Conservation (phyloP, 139 green algal species). For the Tetraselmis chui region DNA sequence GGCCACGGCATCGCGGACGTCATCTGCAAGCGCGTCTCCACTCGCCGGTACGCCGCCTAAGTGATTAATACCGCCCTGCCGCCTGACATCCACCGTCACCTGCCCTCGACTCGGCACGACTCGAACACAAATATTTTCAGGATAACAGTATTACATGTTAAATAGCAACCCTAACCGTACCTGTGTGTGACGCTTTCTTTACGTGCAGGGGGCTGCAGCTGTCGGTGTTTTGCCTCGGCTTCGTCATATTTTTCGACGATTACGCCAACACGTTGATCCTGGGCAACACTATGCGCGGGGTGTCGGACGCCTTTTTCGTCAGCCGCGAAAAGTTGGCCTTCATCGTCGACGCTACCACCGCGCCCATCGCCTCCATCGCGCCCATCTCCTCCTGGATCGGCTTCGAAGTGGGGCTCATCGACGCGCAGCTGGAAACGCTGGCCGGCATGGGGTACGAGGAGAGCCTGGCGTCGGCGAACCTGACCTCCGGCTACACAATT, state of each 20-base stretch:
- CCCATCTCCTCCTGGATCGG: conserved; percentile 24
- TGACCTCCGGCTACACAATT: conserved; percentile 12
- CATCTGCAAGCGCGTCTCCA: conserved; percentile 8
- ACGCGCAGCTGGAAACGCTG: conserved; percentile 3
- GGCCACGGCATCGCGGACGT: conserved; percentile 12
- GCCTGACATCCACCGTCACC: too few relatives aligned
- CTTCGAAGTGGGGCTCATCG: conserved; percentile 15
- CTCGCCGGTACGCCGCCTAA: conserved; percentile 4
- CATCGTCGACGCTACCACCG: conserved; percentile 14
- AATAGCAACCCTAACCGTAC: too few relatives aligned
- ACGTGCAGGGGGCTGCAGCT: too few relatives aligned
- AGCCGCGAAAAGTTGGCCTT: conserved; percentile 18
- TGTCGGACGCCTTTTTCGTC: conserved; percentile 16
- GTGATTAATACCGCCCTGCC: too few relatives aligned
- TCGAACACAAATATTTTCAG: too few relatives aligned
- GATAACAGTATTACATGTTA: too few relatives aligned
- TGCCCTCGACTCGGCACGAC: too few relatives aligned
- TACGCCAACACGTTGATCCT: too few relatives aligned
- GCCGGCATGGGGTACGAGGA: too few relatives aligned
- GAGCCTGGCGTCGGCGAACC: too few relatives aligned
- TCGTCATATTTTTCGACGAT: conserved; percentile 20
- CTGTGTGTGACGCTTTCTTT: too few relatives aligned
- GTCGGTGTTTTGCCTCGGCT: conserved; percentile 4
- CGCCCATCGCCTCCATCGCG: conserved; percentile 15
- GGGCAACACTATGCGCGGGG: conserved; percentile 13